Conservation (phyloP, 257 asterid species). For the Nicotiana benthamiana region DNA sequence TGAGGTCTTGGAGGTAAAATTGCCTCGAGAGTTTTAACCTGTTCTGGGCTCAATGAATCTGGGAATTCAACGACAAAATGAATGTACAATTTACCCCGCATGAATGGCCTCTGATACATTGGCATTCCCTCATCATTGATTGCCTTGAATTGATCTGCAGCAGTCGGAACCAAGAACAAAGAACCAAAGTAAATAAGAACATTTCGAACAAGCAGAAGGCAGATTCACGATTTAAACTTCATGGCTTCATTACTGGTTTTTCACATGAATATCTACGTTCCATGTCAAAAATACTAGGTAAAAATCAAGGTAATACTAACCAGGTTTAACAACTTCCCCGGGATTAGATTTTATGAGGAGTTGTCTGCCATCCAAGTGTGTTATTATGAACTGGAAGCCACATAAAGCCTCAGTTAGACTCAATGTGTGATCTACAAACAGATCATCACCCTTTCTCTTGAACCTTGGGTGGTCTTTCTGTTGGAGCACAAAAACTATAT, state of each 20-base stretch:
- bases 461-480: constrained; percentile 64
- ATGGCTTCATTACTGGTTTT: not conserved
- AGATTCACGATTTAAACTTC: not conserved
- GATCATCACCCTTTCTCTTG: constrained; percentile 62
- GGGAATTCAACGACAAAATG: constrained; percentile 61
- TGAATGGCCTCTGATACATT: constrained; percentile 48
- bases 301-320: constrained; percentile 16
- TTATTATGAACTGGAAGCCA: constrained; percentile 53
- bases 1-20: constrained; percentile 42
- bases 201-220: not conserved
- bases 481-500: constrained; percentile 55
- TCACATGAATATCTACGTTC: not conserved
- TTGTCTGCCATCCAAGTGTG: constrained; percentile 57
- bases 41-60: constrained; percentile 33
- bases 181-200: not conserved
- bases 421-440: constrained; percentile 53
- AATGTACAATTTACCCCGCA: constrained; percentile 54
- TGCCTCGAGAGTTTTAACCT: constrained; percentile 32
- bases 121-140: constrained; percentile 78
- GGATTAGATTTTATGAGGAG: constrained; percentile 54
- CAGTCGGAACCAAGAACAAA: not conserved
- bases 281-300: not conserved
- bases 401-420: constrained; percentile 58
- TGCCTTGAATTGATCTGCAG: constrained; percentile 51
- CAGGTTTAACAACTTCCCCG: constrained; percentile 67